phyloP scores from a whole-genome alignment of 2,329 filamentous ascomycete genomes.

The Fusarium sambucinum region DNA sequence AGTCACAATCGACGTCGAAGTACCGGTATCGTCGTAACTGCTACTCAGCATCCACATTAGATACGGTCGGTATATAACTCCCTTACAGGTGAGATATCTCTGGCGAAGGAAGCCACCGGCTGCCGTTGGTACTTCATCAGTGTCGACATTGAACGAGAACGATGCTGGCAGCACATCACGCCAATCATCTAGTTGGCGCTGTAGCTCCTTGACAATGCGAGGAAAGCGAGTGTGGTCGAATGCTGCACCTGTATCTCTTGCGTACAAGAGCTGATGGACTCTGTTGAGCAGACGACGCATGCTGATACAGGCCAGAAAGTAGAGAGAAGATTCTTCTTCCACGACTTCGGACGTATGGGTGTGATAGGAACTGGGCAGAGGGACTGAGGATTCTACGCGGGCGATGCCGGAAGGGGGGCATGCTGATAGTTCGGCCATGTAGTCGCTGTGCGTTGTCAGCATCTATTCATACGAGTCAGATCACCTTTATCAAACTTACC shows the following conservation, averaged over 20 bases:
- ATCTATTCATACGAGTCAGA: no score
- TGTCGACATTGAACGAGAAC: slow-evolving; percentile 57
- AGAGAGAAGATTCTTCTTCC: slow-evolving; percentile 63
- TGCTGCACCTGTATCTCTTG: slow-evolving; percentile 58
- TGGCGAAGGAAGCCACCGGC: slow-evolving; percentile 63
- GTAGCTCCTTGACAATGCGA: slow-evolving; percentile 60
- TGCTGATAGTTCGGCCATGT: slow-evolving; percentile 64
- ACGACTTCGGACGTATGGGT: slow-evolving; percentile 56
- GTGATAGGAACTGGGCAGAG: slow-evolving; percentile 60
- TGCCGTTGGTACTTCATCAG: slow-evolving; percentile 51
- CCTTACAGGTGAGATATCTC: slow-evolving; percentile 64
- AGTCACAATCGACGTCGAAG: slow-evolving; percentile 38
- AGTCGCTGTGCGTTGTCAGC: slow-evolving; percentile 55
- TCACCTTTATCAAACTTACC: slow-evolving; percentile 45
- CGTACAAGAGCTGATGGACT: slow-evolving; percentile 63
- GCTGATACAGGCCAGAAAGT: slow-evolving; percentile 66
- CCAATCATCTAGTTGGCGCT: slow-evolving; percentile 64
- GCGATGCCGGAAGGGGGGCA: slow-evolving; percentile 64
- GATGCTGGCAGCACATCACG: slow-evolving; percentile 59
- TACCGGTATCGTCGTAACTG: slow-evolving; percentile 44
- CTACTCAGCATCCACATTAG: slow-evolving; percentile 63
- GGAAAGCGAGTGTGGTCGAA: slow-evolving; percentile 61
- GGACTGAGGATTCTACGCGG: slow-evolving; percentile 63
- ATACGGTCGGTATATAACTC: slow-evolving; percentile 66
- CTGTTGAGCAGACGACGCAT: slow-evolving; percentile 63